Evolutionary conservation across 2,329 filamentous ascomycete species (phyloP).

Genomic region (Diaporthe ilicicola): DNA sequence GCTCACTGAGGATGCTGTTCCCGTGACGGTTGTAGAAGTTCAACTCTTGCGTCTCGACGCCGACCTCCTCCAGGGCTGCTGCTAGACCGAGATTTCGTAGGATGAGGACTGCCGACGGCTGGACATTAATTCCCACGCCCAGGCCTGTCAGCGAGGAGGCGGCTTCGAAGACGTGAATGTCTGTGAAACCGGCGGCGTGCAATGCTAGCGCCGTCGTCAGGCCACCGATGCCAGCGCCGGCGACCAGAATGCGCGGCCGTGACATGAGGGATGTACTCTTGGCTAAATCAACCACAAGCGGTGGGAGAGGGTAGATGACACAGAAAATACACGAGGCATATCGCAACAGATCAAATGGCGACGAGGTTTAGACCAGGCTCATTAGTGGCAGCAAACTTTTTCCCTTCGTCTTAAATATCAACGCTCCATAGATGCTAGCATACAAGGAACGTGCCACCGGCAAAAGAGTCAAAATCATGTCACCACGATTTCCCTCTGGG

Average conservation of each 20-base stretch:
- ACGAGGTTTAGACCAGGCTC: neutral
- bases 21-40: conserved; percentile 55
- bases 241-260: conserved; percentile 41
- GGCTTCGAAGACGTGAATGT: conserved; percentile 53
- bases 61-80: conserved; percentile 48
- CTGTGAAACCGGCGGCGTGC: conserved; percentile 44
- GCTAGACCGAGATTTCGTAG: conserved; percentile 53
- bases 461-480: neutral
- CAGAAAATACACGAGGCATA: neutral
- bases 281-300: neutral
- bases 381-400: neutral
- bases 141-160: conserved; percentile 50
- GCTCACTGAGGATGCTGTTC: conserved; percentile 51
- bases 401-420: neutral
- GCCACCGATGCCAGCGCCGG: conserved; percentile 43
- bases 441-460: neutral
- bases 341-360: neutral
- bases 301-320: neutral
- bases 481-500: neutral
- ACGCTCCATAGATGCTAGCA: neutral
- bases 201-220: conserved; percentile 40
- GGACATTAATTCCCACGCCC: conserved; percentile 56
- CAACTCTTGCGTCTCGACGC: conserved; percentile 51
- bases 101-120: conserved; percentile 54
- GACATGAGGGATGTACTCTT: neutral